A percentile compares a stretch with the other conserved stretches of the same genome.
phyloP scores from a whole-genome alignment of 2,329 filamentous ascomycete genomes.

The Phaeosphaeriaceae sp. region DNA sequence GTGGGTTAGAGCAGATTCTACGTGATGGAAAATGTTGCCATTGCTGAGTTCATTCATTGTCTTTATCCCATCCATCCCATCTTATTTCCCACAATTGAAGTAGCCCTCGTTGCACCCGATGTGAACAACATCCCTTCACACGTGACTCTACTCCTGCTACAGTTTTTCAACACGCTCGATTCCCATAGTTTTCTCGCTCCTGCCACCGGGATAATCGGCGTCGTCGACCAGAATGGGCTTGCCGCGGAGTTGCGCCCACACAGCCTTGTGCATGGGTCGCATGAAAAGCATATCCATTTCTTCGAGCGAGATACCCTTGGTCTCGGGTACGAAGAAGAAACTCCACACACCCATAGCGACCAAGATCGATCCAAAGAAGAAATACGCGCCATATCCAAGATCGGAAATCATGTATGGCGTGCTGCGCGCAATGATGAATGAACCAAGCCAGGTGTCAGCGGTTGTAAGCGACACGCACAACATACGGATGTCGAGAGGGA shows the following conservation, averaged over 20 bases:
- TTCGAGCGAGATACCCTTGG: slow-evolving; percentile 39
- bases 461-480: slow-evolving; percentile 49
- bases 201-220: slow-evolving; percentile 22
- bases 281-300: slow-evolving; percentile 43
- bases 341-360: slow-evolving; percentile 40
- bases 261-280: slow-evolving; percentile 36
- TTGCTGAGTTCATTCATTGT: neutral
- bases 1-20: slow-evolving; percentile 8
- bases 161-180: slow-evolving; percentile 28
- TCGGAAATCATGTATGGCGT: slow-evolving; percentile 49
- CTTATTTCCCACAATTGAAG: neutral
- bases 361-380: slow-evolving; percentile 46
- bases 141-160: neutral
- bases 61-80: neutral
- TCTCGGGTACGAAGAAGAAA: slow-evolving; percentile 44
- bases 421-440: slow-evolving; percentile 49
- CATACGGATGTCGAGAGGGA: slow-evolving; percentile 51
- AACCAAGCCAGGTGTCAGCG: slow-evolving; percentile 49
- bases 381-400: slow-evolving; percentile 48
- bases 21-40: neutral
- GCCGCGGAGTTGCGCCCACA: slow-evolving; percentile 38
- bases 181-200: slow-evolving; percentile 26
- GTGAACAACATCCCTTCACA: neutral
- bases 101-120: neutral
- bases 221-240: slow-evolving; percentile 25